Conservation (phyloP, 2,329 filamentous ascomycete genomes). For the Bertia moriformis region DNA sequence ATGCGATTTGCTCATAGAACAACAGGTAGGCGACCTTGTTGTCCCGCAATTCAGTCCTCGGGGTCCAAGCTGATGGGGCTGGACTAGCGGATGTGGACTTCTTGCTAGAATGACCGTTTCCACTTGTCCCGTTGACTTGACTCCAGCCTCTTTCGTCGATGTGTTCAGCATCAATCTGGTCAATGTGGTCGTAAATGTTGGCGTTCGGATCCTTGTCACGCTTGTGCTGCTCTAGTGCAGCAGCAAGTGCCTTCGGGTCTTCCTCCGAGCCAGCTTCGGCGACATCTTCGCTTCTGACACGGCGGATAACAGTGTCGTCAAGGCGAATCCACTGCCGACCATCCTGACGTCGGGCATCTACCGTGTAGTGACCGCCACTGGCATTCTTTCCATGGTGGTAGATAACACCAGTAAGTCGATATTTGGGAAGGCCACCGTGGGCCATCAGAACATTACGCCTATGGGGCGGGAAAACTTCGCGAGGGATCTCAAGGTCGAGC, state of each 20-base stretch:
- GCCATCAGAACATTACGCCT: slow-evolving; percentile 51
- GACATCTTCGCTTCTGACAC: slow-evolving; percentile 76
- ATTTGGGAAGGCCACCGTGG: slow-evolving; percentile 65
- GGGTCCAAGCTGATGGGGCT: slow-evolving; percentile 32
- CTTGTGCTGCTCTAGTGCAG: slow-evolving; percentile 30
- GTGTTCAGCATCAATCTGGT: slow-evolving; percentile 41
- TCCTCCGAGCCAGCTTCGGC: slow-evolving; percentile 75
- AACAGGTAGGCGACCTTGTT: slow-evolving; percentile 95
- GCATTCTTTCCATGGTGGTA: slow-evolving; percentile 98
- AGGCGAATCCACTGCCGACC: slow-evolving; percentile 91
- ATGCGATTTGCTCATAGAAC: slow-evolving; percentile 68
- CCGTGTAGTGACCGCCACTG: slow-evolving; percentile 90
- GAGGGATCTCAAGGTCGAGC: slow-evolving; percentile 82
- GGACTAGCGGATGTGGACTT: slow-evolving; percentile 67
- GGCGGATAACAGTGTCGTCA: slow-evolving; percentile 80
- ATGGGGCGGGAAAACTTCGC: slow-evolving; percentile 69
- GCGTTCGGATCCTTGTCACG: slow-evolving; percentile 22
- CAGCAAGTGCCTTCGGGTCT: background rate
- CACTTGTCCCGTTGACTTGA: slow-evolving; percentile 37
- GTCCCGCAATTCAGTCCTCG: slow-evolving; percentile 35
- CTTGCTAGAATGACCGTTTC: slow-evolving; percentile 42
- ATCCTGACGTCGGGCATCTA: slow-evolving; percentile 89
- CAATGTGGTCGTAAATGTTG: slow-evolving; percentile 63
- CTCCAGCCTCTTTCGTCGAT: slow-evolving; percentile 42
- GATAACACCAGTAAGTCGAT: slow-evolving; percentile 75